Evolutionary conservation across 2,329 filamentous ascomycete genomes (phyloP).

Genomic region (Myotisia sp.): DNA sequence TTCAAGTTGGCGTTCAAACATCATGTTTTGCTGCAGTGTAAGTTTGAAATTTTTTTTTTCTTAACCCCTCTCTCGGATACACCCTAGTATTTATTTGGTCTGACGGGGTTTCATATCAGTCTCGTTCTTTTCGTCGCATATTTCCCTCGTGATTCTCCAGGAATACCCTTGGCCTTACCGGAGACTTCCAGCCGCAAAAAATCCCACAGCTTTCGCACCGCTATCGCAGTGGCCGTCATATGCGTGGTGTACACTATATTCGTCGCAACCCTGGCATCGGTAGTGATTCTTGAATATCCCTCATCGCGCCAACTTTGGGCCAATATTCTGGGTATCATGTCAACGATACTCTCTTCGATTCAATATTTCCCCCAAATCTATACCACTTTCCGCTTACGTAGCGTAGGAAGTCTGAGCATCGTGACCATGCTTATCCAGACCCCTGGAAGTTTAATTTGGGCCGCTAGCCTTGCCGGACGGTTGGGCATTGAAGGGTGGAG

Average conservation of each 20-base stretch:
- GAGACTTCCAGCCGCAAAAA: constrained; percentile 24
- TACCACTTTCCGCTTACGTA: constrained; percentile 72
- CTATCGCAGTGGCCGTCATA: constrained; percentile 55
- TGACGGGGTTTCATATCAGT: constrained; percentile 34
- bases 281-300: constrained; percentile 52
- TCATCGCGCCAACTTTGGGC: constrained; percentile 62
- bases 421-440: constrained; percentile 98
- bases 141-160: constrained; percentile 54
- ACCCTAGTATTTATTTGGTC: background rate
- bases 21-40: constrained; percentile 84
- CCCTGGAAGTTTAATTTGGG: constrained; percentile 80
- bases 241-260: constrained; percentile 65
- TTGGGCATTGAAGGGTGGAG: constrained; percentile 81
- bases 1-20: constrained; percentile 86
- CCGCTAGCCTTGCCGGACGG: constrained; percentile 64
- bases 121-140: constrained; percentile 89
- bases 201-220: constrained; percentile 60
- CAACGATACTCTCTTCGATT: constrained; percentile 62
- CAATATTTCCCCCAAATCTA: constrained; percentile 95
- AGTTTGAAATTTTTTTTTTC: no score
- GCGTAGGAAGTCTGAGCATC: constrained; percentile 82
- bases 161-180: constrained; percentile 30
- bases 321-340: constrained; percentile 66
- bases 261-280: constrained; percentile 48
- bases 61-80: no score